Base-by-base conservation (phyloP, 106 monocot species). In the Dendrobium catenatum region DNA sequence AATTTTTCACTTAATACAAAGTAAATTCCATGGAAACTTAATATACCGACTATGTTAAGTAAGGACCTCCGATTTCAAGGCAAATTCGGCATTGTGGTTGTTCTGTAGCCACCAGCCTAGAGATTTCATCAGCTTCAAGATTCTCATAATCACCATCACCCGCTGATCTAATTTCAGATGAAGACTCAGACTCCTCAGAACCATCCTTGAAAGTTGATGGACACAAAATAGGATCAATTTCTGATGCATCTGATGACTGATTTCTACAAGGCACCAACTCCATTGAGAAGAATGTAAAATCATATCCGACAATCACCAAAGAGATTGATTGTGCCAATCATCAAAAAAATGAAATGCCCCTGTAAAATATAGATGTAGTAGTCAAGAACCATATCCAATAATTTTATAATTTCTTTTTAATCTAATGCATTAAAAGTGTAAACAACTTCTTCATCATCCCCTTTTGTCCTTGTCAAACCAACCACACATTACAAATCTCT, bases 81-180 rank as follows among this genome's bases (percentile, higher is more conserved):
- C 97, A 98, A 83, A 98, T 98, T 18, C 97, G 90, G 72, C 97
- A 98, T 72, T 94, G 97, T 47, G 93, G 93, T 77, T 83, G 83
- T 41, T 92, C 90, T 54, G 68, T 80, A 77, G 81, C 83, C 64
- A 91, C 83, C 46, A 93, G 87, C 82, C 78, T 86, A 85, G 77
- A 81, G 47, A 22, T 55, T 43, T 94, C 93, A 84, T 93, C 92
- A 18, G 68, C 86, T 85, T 89, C 87, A 76, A 76, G 54, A 44
- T 18, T 85, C 73, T 85, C 85, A 54, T 58, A 58, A 76, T 89
- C 86, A 29, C 78, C 86, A 44, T 61, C 81, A 64, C 31, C 55
- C 4, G 83, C 58, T 51, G 79, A 67, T 42, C 66, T 90, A 64
- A 96, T 92, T 85, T 96, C 94, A 80, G 80, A 81, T 56, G 86